Conservation (phyloP, 2,329 filamentous ascomycete genomes). For the Pyrenophora teres region DNA sequence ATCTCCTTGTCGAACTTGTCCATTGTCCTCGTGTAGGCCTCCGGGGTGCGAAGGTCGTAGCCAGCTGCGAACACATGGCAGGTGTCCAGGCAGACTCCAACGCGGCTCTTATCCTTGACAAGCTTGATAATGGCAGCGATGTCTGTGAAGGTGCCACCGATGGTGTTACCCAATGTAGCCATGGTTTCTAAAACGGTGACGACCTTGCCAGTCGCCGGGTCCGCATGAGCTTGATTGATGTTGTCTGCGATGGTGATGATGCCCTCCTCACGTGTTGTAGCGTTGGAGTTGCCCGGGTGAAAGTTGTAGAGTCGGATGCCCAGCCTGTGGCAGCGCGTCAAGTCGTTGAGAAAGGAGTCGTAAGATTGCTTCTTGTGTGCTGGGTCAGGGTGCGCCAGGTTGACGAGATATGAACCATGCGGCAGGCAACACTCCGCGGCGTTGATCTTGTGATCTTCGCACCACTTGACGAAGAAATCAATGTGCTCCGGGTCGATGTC, state of each 20-base stretch:
- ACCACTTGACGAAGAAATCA: constrained; percentile 70
- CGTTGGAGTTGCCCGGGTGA: constrained; percentile 81
- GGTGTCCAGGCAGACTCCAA: constrained; percentile 95
- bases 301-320: constrained; percentile 97
- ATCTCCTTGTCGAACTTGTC: constrained; percentile 76
- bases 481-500: constrained; percentile 70
- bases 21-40: constrained; percentile 74
- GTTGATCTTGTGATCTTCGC: constrained; percentile 72
- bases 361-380: constrained; percentile 86
- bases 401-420: constrained; percentile 95
- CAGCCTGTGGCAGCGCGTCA: constrained; percentile 80
- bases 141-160: constrained; percentile 85
- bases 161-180: constrained; percentile 82
- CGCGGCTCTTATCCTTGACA: constrained; percentile 78
- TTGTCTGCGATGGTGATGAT: constrained; percentile 79
- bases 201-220: constrained; percentile 68
- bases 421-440: constrained; percentile 78
- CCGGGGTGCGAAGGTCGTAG: constrained; percentile 81
- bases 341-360: constrained; percentile 81
- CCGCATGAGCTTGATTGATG: constrained; percentile 79
- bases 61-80: constrained; percentile 96
- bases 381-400: constrained; percentile 82
- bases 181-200: constrained; percentile 92
- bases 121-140: constrained; percentile 80
- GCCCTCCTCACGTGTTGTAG: constrained; percentile 69